Base-by-base conservation (phyloP, 148 eudicot genomes). In the Vaccinium macrocarpon region DNA sequence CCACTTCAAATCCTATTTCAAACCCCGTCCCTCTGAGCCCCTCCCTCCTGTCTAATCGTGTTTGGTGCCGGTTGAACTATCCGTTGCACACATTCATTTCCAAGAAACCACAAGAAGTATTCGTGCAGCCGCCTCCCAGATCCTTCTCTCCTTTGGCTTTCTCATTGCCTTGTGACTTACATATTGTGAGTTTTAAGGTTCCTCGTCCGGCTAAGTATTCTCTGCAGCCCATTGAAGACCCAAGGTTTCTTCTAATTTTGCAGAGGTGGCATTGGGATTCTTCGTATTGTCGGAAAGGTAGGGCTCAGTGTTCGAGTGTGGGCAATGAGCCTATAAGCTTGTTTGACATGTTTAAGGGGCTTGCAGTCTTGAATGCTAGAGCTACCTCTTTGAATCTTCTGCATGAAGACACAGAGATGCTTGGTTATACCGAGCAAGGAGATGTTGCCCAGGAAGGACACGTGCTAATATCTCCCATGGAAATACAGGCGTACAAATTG, bases 91-190 rank as follows among this genome's bases (percentile, higher is more conserved):
- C 87, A 8, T 97, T 93, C 81, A 85, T 97, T 55, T 90, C 98
- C 51, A 97, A 97, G 88, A 94, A 87, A 80, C 59, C 93, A 15
- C 87, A 89, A 61, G 91, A 95, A 82, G 85, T 94, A 19, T 89
- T 96, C 14, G 86, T 90, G 8, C 93, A 91, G 85, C 92, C 98
- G 9, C 93, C 92, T 10, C 90, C 98, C 11, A 87, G 88, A 78
- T 91, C 91, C 59, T 97, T 95, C 80, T 90, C 96, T 68, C 98
- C 99, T 48, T 83, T 97, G 75, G 84, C 91, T 81, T 86, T 92
- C 81, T 84, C 96, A 62, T 88, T 97, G 87, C 98, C 99, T 12
- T 97, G 98, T 86, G 98, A 97, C 84, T 85, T 97, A 72, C 99
- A 95, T 84, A 86, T 97, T 32, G 98, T 97, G 81, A 89, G 89